Evolutionary conservation across 2,329 filamentous ascomycete species (phyloP).

Genomic region (Paecilomyces fulvus): DNA sequence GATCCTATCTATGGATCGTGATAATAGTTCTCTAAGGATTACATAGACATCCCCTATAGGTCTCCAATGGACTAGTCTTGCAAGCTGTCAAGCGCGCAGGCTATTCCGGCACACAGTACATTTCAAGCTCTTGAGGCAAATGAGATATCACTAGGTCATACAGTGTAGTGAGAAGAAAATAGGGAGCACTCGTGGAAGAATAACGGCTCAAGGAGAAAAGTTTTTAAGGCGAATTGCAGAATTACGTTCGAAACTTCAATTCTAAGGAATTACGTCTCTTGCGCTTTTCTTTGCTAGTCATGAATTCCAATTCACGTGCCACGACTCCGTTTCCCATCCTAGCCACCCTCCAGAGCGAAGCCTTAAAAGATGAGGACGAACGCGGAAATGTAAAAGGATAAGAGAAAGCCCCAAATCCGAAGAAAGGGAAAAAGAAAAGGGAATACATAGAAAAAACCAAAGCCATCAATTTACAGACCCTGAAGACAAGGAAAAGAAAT

Average conservation of each 20-base stretch:
- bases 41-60: too few species aligned
- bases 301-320: background rate
- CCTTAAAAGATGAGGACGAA: background rate
- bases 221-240: background rate
- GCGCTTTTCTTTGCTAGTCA: background rate
- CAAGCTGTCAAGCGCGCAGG: too few species aligned
- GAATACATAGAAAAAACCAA: constrained; percentile 1
- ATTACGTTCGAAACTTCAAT: background rate
- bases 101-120: background rate
- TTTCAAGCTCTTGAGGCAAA: background rate
- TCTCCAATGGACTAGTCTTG: too few species aligned
- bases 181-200: too few species aligned
- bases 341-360: background rate
- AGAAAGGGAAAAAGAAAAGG: background rate
- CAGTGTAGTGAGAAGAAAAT: background rate
- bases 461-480: constrained; percentile 2
- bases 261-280: background rate
- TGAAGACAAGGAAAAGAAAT: constrained; percentile 1
- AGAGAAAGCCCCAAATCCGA: background rate
- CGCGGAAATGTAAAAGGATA: background rate
- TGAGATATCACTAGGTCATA: background rate
- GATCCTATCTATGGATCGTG: too few species aligned
- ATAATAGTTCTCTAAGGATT: too few species aligned
- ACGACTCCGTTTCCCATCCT: background rate
- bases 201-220: background rate